Evolutionary conservation across 441 rosid genomes (phyloP).

Genomic region (Kokia cookei): DNA sequence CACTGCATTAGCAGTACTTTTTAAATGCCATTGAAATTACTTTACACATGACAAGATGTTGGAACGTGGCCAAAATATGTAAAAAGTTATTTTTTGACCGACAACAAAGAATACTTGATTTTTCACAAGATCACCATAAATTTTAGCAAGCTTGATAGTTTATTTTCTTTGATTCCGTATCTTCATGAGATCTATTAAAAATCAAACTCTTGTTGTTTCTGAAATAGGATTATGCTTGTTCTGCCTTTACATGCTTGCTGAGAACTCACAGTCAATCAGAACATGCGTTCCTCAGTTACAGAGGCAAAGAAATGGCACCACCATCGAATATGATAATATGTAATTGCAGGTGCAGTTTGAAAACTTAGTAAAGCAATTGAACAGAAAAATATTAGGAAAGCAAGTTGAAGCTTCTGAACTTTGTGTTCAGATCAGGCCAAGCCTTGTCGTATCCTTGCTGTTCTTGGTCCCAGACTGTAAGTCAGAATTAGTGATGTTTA

Average conservation of each 20-base stretch:
- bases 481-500: not conserved
- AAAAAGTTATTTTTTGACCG: not conserved
- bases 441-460: not conserved
- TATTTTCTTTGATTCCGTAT: not conserved
- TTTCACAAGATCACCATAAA: not conserved
- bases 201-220: not conserved
- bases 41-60: not conserved
- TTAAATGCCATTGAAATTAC: not conserved
- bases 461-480: not conserved
- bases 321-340: conserved; percentile 23
- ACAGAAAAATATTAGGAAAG: not conserved
- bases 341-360: not conserved
- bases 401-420: not conserved
- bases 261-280: conserved; percentile 43
- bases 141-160: not conserved
- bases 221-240: conserved; percentile 68
- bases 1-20: not conserved
- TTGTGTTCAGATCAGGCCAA: not conserved
- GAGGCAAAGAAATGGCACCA: conserved; percentile 27
- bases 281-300: conserved; percentile 20
- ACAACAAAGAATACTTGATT: not conserved
- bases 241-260: conserved; percentile 58
- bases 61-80: not conserved
- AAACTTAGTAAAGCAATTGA: not conserved
- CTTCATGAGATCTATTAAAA: not conserved